Base-by-base conservation (phyloP, 2,329 filamentous ascomycete genomes). In the Trichoderma koningiopsis region DNA sequence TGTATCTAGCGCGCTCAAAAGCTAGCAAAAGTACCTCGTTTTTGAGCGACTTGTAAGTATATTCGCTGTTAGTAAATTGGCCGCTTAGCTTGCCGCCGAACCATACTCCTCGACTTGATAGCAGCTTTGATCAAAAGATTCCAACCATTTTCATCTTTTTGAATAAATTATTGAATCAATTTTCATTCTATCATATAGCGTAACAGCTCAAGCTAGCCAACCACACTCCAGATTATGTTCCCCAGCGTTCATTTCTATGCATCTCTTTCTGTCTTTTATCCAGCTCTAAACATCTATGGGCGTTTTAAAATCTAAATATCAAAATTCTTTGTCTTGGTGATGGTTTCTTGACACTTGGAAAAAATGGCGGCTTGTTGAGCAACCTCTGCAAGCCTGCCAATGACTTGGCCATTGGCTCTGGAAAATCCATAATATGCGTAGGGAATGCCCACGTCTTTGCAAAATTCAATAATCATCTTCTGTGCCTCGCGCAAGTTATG, bases 401-500 rank as follows among this genome's bases (percentile, higher is more conserved):
- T 71, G 55, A 71, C 70, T 52, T 71, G 43, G n/a, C 63, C 63
- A 22, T 71, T 71, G 47, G 67, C 68, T 16, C 52, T 63, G 33
- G 70, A 55, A 33, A 71, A 71, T 3, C 70, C 70, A 35, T 69
- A 71, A 22, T 66, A 69, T 5, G 68, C 70, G 31, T 71, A 71
- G 3, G 70, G 70, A 19, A 71, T 71, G 27, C 49, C 70, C 14
- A 71, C 70, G 2, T 71, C 66, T 22, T 66, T 61, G 53, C 70
- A 71, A 52, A 71, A 71, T 27, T 71, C 70, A 16, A 62, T 63
- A 35, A 71, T 68, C 10, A 55, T 47, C n/a, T 24, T 31, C 79
- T 92, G 89, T 2, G 85, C 83, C 71, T 81, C 80, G 64, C 90
- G 83, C 11, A 92, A 79, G 76, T 92, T 92, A 77, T 92, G 90